Base-by-base conservation (phyloP, 2,329 filamentous ascomycete species). In the Alternaria sp. region DNA sequence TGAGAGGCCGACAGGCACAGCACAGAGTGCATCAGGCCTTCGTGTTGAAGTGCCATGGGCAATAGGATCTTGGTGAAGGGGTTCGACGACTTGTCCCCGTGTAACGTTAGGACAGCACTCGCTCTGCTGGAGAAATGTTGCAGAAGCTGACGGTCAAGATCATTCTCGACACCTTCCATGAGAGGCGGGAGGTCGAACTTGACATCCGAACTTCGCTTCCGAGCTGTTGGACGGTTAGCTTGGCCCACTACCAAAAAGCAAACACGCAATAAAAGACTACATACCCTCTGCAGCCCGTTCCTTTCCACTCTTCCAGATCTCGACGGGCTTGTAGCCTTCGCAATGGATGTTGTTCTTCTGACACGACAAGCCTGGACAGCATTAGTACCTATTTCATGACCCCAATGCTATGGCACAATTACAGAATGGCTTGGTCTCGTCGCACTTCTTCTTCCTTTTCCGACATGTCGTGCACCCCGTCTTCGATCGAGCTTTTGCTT, bases 331-430 rank as follows among this genome's bases (percentile, higher is more conserved):
- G 75, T 97, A 97, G 12, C 93, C 93, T 80, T 97, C 93, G 76
- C 93, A 97, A 12, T 94, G 88, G 12, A 97, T 92, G 9, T 93
- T 93, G 77, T 97, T 97, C 85, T 97, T 97, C 81, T 96, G 91
- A 75, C 93, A 97, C 73, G 96, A 96, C 79, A 93, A 86, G 72
- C 92, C 91, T 93, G 65, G 52, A 61, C 51, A 61, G 68, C 58
- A 57, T 80, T 64, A 81, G 76, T 51, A 43, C 11, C 19, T 25
- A 30, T n/a, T 32, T 12, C 32, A 46, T 36, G 13, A 52, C 8
- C 46, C 5, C 23, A 40, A n/a, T 12, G 13, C 15, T 9, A 26
- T 43, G 54, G 45, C 28, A 55, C 57, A 69, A 57, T 69, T 77
- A 82, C 81, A 85, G 45, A 75, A 75, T 40, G 82, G 82, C 68